Conservation (phyloP, 305 asterid species). For the Fraxinus latifolia region DNA sequence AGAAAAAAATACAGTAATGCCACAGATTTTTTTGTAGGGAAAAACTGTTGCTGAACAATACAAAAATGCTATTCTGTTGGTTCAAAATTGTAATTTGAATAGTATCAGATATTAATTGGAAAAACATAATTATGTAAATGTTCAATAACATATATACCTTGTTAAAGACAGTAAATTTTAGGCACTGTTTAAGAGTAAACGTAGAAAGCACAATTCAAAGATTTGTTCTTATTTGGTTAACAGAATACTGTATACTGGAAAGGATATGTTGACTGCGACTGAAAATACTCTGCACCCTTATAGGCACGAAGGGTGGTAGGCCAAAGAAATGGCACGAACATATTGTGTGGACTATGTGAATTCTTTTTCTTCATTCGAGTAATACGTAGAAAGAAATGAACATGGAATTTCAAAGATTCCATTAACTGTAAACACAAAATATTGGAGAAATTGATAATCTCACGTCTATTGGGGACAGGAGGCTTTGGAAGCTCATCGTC, state of each 20-base stretch:
- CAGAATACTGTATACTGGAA: slow-evolving; percentile 39
- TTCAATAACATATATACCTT: not conserved
- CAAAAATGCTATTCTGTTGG: slow-evolving; percentile 8
- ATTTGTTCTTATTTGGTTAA: slow-evolving; percentile 21
- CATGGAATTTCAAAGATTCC: not conserved
- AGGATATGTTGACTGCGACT: slow-evolving; percentile 30
- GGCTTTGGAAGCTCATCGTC: slow-evolving; percentile 92
- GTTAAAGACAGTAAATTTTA: not conserved
- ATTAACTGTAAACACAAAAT: not conserved
- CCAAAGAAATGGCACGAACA: not conserved
- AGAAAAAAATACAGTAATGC: not conserved
- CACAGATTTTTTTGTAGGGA: not conserved
- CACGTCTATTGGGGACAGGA: slow-evolving; percentile 87
- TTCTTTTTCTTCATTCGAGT: not conserved
- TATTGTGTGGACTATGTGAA: not conserved
- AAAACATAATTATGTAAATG: not conserved
- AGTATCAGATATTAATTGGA: slow-evolving; percentile 26
- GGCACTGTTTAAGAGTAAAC: slow-evolving; percentile 30
- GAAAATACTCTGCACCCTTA: slow-evolving; percentile 28
- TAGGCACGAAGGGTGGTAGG: slow-evolving; percentile 17
- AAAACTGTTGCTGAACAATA: slow-evolving; percentile 42
- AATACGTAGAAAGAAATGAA: not conserved
- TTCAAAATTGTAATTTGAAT: slow-evolving; percentile 22
- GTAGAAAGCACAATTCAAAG: slow-evolving; percentile 12
- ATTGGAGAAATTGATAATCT: slow-evolving; percentile 19